These are phyloP conservation scores for Sherardia arvensis DNA, from an alignment of 257 asterid species.

Conservation along the genomic window DNA sequence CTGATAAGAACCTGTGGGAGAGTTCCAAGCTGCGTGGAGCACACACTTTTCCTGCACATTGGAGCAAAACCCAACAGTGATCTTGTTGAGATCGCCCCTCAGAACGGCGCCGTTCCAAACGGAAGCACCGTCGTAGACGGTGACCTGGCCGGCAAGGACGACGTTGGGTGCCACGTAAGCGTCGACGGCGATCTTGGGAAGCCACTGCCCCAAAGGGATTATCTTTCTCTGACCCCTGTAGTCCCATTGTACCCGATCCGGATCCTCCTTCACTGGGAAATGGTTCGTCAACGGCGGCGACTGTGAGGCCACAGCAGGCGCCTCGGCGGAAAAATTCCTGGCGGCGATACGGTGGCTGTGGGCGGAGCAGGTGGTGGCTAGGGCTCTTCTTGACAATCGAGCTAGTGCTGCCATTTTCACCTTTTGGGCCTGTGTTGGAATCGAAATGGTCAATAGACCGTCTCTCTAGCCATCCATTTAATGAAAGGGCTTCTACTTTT, in stretches of 20 bases:
- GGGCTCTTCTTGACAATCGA: conserved; percentile 47
- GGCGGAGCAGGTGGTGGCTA: conserved; percentile 35
- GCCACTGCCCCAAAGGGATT: conserved; percentile 89
- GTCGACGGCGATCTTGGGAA: conserved; percentile 77
- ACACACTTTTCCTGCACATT: conserved; percentile 85
- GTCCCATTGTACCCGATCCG: conserved; percentile 87
- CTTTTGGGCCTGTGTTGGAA: no score
- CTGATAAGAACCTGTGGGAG: conserved; percentile 56
- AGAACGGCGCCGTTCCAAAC: conserved; percentile 81
- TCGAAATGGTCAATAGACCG: neutral
- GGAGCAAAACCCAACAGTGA: conserved; percentile 71
- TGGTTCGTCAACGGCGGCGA: conserved; percentile 20
- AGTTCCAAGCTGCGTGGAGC: conserved; percentile 86
- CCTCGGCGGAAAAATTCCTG: conserved; percentile 43
- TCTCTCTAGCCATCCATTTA: no score
- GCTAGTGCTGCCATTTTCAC: conserved; percentile 57
- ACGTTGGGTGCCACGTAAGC: conserved; percentile 94
- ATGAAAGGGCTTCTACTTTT: no score
- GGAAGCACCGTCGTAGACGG: conserved; percentile 80
- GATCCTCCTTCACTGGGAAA: conserved; percentile 33
- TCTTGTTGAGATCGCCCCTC: conserved; percentile 85
- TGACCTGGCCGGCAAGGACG: conserved; percentile 89
- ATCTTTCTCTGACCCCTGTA: conserved; percentile 73
- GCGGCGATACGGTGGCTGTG: conserved; percentile 13
- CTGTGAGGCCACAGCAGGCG: conserved; percentile 26